Base-by-base conservation (phyloP, 2,329 filamentous ascomycete species). In the Bipolaris oryzae region DNA sequence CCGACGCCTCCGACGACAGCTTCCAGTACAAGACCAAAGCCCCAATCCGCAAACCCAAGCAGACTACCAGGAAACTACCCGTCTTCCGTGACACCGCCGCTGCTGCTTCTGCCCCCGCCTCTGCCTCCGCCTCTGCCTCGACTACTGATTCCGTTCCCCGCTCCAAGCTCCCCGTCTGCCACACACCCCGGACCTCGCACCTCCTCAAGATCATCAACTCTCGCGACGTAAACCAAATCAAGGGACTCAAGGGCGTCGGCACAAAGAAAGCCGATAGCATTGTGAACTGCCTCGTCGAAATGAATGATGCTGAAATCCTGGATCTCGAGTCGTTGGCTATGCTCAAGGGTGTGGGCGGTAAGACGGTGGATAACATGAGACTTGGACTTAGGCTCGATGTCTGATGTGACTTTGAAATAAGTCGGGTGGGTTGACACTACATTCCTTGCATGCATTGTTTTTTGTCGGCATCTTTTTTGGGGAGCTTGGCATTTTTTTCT, bases 161-260 rank as follows among this genome's bases (percentile, higher is more conserved):
- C 4, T 45, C 42, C 9, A 45, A 20, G 5, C 28, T 15, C 51
- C 64, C 62, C 16, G 68, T 60, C 7, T 63, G 67, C 42, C 69
- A 73, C 13, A 83, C 85, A 1, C 87, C 87, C 1, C 81, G 85
- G 3, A 88, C 87, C 6, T 81, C 81, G 60, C 83, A 84, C 57
- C 77, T 92, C 2, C 81, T 92, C 2, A 80, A 84, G 44, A 88
- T 92, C 66, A 85, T 92, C 76, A 92, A 92, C 78, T 90, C 88
- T 18, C 83, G 87, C 46, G 87, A 92, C 58, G 76, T 89, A 16
- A 78, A 78, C 13, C 80, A 84, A 69, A 92, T 92, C 74, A 84
- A 84, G 67, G 78, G 84, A 3, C 80, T 92, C 1, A 86, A 86
- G 37, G 89, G 89, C 1, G 87, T 92, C 10, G 90, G 89, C 0